Base-by-base conservation (phyloP, 169 alveolate species). In the Cryptosporidium parvum region DNA sequence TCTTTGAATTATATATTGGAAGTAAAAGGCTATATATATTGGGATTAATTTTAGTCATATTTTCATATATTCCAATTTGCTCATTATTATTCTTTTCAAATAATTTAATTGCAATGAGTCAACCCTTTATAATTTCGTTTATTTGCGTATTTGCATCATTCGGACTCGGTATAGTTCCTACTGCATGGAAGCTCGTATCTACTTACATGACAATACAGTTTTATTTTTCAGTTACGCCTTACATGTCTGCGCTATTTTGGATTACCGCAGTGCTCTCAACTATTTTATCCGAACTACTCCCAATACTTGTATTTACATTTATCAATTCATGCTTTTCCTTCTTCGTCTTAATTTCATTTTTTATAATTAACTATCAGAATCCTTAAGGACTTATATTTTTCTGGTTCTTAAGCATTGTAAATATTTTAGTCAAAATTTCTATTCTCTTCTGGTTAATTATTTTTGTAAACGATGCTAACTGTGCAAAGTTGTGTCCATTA, bases 121-220 rank as follows among this genome's bases (percentile, higher is more conserved):
- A 62, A 14, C 35, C 70, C 18, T 42, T 80, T 21, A 16, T 39
- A 1, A 65, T 80, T 29, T 39, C 69, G 9, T 4, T 65, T 9
- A n/a, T 80, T 35, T 44, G n/a, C n/a, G 26, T 44, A n/a, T 31
- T 48, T 18, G 48, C 89, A 23, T 62, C 80, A 29, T 61, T 26
- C 14, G 89, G 89, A 18, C 44, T 80, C 16, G 89, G 89, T 45
- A n/a, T 80, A 42, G 56, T 65, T 4, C 89, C 89, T 16, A 65
- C 75, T n/a, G 3, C 67, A 18, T 80, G 69, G 65, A 80, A 45
- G 26, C 53, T 80, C 14, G 59, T 42, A 35, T 62, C 73, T 21
- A 62, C 26, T 62, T 61, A 65, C 35, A 16, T 80, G 45, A 3
- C 75, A 16, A 80, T 26, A 45, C 73, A 80, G 42, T 23, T 80